Evolutionary conservation across 2,329 filamentous ascomycete species (phyloP).

Genomic region (Talaromyces rugulosus): DNA sequence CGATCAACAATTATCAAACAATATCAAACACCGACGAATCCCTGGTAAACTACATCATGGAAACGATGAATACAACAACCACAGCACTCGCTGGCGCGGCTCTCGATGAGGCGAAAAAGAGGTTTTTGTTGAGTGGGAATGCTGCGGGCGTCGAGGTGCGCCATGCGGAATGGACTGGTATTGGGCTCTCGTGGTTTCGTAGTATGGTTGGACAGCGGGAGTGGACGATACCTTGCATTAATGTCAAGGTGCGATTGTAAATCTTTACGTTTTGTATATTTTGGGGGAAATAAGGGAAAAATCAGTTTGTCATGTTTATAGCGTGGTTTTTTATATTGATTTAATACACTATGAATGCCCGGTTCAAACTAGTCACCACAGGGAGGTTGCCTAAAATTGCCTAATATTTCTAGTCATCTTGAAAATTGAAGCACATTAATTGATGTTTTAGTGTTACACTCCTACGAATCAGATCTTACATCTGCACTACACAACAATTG

Average conservation of each 20-base stretch:
- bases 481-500: no score
- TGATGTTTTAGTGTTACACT: no score
- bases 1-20: background rate
- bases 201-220: slow-evolving; percentile 77
- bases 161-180: slow-evolving; percentile 64
- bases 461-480: no score
- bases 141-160: background rate
- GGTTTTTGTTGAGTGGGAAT: slow-evolving; percentile 14
- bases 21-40: slow-evolving; percentile 22
- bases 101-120: slow-evolving; percentile 55
- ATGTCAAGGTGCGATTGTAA: slow-evolving; percentile 76
- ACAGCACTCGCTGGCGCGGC: slow-evolving; percentile 64
- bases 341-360: background rate
- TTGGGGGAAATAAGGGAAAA: background rate
- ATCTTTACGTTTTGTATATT: background rate
- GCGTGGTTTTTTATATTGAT: background rate
- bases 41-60: slow-evolving; percentile 35
- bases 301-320: background rate
- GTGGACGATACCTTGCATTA: slow-evolving; percentile 87
- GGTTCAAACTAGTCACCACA: background rate
- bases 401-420: background rate
- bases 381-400: background rate
- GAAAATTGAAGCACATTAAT: background rate
- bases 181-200: slow-evolving; percentile 81
- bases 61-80: slow-evolving; percentile 64